These are phyloP conservation scores for Besnoitia besnoiti DNA, from an alignment of 169 alveolate species.

Conservation along the genomic window DNA sequence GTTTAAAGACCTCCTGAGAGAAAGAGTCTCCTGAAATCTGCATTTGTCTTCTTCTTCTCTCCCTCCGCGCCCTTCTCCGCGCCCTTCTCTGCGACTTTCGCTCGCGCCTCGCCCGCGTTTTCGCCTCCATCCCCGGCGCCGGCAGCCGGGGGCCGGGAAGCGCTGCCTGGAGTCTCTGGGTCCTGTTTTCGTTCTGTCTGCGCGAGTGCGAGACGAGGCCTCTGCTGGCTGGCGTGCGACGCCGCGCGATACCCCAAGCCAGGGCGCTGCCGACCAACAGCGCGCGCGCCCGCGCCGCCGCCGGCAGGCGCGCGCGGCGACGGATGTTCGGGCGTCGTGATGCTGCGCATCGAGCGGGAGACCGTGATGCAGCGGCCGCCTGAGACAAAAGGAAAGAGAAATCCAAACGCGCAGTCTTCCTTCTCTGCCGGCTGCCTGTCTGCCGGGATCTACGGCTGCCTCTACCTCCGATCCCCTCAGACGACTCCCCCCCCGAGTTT, in stretches of 20 bases:
- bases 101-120: too few species aligned
- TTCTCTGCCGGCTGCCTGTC: too few species aligned
- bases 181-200: neutral
- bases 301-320: neutral
- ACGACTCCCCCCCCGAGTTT: too few species aligned
- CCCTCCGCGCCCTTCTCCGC: neutral
- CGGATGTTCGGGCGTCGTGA: conserved; percentile 19
- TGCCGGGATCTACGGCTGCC: too few species aligned
- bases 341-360: conserved; percentile 2
- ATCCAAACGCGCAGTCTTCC: too few species aligned
- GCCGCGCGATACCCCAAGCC: neutral
- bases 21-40: neutral
- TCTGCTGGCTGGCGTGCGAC: neutral
- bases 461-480: too few species aligned
- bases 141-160: neutral
- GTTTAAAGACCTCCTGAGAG: neutral
- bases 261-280: neutral
- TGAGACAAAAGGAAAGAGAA: neutral
- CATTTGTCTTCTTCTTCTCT: neutral
- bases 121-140: neutral
- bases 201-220: neutral
- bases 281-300: neutral
- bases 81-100: neutral
- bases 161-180: neutral
- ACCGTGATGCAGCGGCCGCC: neutral